Base-by-base conservation (phyloP, 2,329 filamentous ascomycete genomes). In the Penicillium expansum region DNA sequence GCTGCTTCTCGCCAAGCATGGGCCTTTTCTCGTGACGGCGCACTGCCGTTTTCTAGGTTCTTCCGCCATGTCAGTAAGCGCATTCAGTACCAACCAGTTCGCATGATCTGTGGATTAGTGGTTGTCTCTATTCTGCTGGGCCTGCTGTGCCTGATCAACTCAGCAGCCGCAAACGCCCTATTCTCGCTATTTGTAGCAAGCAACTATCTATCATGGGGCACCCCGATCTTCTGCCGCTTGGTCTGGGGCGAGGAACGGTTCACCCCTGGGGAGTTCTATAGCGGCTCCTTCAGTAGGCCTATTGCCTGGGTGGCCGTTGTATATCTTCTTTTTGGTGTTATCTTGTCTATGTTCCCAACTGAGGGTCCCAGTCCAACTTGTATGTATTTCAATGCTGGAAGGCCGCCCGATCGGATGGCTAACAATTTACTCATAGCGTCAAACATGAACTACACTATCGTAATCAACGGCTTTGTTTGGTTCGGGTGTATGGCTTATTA, bases 361-460 rank as follows among this genome's bases (percentile, higher is more conserved):
- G 76, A 74, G 4, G 84, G 83, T 0, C 83, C 83, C 29, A 72
- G 80, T 62, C 83, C 83, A 1, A 76, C 73, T 8, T 68, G 77
- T 74, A 66, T 62, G 72, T 70, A 35, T 37, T 30, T 50, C 27
- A 20, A 22, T 2, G 41, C 29, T 5, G 13, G 8, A 18, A n/a
- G 8, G 16, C 14, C 9, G 35, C 42, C 22, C 5, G 13, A 24
- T 37, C 13, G 16, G 18, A 2, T 48, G 39, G 37, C 70, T 14
- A 4, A 49, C 3, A 3, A 16, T 16, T 6, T 18, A 37, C 27
- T 52, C 2, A 8, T 48, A 76, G 75, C 77, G 0, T 59, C 78
- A 39, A 71, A 71, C 16, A 86, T 87, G 84, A 87, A 87, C 63
- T 87, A 86, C 65, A 86, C 84, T 0, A 78, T 86, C 2, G 84